Evolutionary conservation across 148 eudicot genomes (phyloP), one percentile per base, ranked within the genome.

Genomic region (Rhododendron griersonianum): DNA sequence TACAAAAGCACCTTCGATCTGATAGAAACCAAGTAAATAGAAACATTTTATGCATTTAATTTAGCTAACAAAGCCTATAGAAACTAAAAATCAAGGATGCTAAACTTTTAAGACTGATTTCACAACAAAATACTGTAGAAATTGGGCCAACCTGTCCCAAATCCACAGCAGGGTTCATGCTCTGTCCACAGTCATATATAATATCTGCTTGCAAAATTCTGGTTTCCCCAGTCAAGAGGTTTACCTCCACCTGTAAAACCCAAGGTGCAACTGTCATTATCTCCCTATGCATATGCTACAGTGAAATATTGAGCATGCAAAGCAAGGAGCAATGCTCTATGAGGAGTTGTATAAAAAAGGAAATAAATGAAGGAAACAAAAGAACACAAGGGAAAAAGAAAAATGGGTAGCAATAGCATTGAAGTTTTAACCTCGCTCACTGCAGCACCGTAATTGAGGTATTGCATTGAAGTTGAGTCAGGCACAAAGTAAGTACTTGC

Each of bases 151-250:
- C 98, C 98, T 96, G 99, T 91, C 99, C 99, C 90, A 97, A 90
- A 84, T 97, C 98, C 84, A 97, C 96, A 83, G 98, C 99, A 50
- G 99, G 99, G 88, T 97, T 95, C 92, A 97, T 88, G 90, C 98
- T 94, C 87, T 94, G 96, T 48, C 99, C 99, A 63, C 99, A 97
- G 84, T 97, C 99, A 82, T 97, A 97, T 23, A 95, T 89, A 76
- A 97, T 93, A 90, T 97, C 99, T 13, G 98, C 82, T 77, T 89
- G 92, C 90, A 94, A 80, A 53, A 94, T 93, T 87, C 82, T 86
- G 78, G 98, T 97, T 92, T 93, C 98, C 75, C 99, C 99, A 0
- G 99, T 94, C 39, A 95, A 91, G 76, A 94, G 91, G 89, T 97
- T 89, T 44, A 97, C 88, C 91, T 95, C 98, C 33, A 95, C 99